phyloP scores from a whole-genome alignment of 148 eudicot genomes.

The Nepenthes mirabilis region DNA sequence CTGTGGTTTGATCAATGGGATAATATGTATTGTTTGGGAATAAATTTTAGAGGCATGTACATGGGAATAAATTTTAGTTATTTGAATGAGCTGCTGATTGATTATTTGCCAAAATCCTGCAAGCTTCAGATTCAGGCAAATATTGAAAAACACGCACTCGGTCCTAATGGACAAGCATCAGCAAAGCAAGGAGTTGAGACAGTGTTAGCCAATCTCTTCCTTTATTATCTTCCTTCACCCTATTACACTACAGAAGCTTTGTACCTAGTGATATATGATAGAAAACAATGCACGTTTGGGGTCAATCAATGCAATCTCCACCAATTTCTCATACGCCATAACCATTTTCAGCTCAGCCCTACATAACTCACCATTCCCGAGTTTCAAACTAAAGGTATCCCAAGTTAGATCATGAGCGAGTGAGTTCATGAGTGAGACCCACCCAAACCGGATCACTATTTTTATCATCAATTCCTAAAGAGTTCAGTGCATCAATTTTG shows the following conservation, averaged over 20 bases:
- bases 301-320: constrained; percentile 75
- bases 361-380: constrained; percentile 81
- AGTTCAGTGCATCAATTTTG: constrained; percentile 62
- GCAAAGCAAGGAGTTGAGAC: too few relatives aligned
- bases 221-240: not conserved
- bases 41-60: too few relatives aligned
- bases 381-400: constrained; percentile 57
- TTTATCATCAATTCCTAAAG: constrained; percentile 69
- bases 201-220: not conserved
- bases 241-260: not conserved
- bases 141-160: not conserved
- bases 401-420: constrained; percentile 22
- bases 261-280: not conserved
- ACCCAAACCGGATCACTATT: constrained; percentile 42
- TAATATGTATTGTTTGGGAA: too few relatives aligned
- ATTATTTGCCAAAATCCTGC: constrained; percentile 86
- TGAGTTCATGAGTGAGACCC: constrained; percentile 60
- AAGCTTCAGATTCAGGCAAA: not conserved
- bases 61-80: too few relatives aligned
- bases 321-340: constrained; percentile 86
- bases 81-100: constrained; percentile 98
- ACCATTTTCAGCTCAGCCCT: constrained; percentile 82
- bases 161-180: too few relatives aligned
- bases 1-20: too few relatives aligned
- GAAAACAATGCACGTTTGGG: constrained; percentile 72